These are phyloP conservation scores for Debaryomycetaceae sp. DNA, from an alignment of 1,139 yeast species.

Conservation along the genomic window DNA sequence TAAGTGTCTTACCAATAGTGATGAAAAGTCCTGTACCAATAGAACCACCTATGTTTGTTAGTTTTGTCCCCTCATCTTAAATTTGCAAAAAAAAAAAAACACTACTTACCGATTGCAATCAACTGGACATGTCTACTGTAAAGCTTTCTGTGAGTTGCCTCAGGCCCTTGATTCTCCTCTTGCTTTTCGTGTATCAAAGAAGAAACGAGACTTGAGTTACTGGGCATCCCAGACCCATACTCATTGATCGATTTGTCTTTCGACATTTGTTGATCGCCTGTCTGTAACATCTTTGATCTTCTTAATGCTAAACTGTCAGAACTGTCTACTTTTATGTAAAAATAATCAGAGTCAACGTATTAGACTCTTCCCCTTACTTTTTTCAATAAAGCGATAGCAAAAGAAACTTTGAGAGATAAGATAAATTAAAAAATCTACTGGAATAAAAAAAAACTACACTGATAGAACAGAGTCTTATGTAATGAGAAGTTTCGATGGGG, in stretches of 20 bases:
- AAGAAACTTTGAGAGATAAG: background rate
- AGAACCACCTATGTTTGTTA: slow-evolving; percentile 18
- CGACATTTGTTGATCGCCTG: background rate
- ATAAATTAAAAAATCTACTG: no score
- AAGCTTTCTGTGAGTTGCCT: slow-evolving; percentile 6
- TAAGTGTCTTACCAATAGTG: slow-evolving; percentile 44
- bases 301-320: background rate
- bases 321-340: background rate
- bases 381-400: background rate
- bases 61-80: no score
- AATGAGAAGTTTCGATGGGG: background rate
- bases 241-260: background rate
- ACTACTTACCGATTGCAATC: slow-evolving; percentile 25
- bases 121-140: slow-evolving; percentile 28
- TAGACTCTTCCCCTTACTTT: background rate
- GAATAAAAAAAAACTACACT: background rate
- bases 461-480: background rate
- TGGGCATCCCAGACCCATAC: background rate
- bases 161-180: background rate
- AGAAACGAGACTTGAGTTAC: background rate
- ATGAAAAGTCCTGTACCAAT: slow-evolving; percentile 40
- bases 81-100: background rate
- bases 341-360: background rate
- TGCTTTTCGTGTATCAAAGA: background rate
- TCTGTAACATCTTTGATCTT: background rate